phyloP scores from a whole-genome alignment of 768 basidiomycete genomes.

The Mycena polygramma region DNA sequence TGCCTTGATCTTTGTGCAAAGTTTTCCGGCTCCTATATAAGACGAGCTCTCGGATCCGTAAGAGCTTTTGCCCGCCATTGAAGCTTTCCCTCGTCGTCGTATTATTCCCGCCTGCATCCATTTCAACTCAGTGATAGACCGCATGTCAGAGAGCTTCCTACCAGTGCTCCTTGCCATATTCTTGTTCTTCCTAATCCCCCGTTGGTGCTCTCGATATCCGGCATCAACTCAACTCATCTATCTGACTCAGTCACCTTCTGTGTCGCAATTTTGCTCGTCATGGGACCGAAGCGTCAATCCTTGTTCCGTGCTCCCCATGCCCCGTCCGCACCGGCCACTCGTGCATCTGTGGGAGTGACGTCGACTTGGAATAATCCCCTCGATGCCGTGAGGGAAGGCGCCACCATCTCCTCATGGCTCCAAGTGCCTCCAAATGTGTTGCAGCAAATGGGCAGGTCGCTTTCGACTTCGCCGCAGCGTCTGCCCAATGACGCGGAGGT shows the following conservation, averaged over 20 bases:
- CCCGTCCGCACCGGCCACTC: neutral
- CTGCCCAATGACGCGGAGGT: slow-evolving; percentile 2
- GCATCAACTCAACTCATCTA: neutral
- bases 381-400: neutral
- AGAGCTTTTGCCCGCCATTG: too few species aligned
- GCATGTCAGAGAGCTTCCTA: neutral
- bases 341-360: neutral
- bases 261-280: neutral
- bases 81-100: neutral
- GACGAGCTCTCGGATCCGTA: too few species aligned
- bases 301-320: neutral
- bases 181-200: neutral
- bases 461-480: neutral
- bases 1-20: neutral
- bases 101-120: neutral
- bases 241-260: neutral
- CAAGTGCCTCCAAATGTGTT: neutral
- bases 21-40: neutral
- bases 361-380: neutral
- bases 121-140: neutral
- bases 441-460: slow-evolving; percentile 3
- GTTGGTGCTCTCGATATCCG: neutral
- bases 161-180: neutral
- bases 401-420: neutral
- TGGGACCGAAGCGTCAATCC: neutral